Base-by-base conservation (phyloP, 768 basidiomycete genomes). In the Leucogyrophana mollusca region DNA sequence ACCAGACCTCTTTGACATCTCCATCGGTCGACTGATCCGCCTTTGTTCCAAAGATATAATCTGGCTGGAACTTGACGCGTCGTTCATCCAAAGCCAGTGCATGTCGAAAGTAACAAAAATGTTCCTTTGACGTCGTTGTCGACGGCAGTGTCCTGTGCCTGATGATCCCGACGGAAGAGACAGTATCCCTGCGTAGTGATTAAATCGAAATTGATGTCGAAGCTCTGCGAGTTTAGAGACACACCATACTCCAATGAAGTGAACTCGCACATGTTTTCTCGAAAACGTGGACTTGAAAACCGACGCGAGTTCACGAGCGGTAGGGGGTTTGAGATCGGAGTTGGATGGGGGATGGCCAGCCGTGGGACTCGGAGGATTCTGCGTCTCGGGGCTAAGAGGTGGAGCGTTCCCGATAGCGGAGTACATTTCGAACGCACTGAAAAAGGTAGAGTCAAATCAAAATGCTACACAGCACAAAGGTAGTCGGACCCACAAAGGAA, bases 191-290 rank as follows among this genome's bases (percentile, higher is more conserved):
- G 41, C 9, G 20, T 5, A 27, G 17, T 24, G 18, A 23, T 36
- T 4, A 23, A 14, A n/a, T n/a, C n/a, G n/a, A n/a, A 27, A 40
- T 8, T 46, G 11, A 33, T 9, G 25, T 3, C 8, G n/a, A 16
- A n/a, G 18, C 17, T 27, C 6, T n/a, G 4, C 39, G 22, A n/a
- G 16, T 13, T 24, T 5, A 25, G 51, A 43, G 3, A 41, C 30
- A 24, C 39, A 69, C 68, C 69, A 70, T 14, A 55, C 66, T 1
- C 68, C 68, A 1, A 69, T 35, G 24, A 69, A 70, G 46, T 70
- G 69, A 0, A 69, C 46, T 16, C 50, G 42, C 16, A 65, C 60
- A 20, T 47, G 34, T 3, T n/a, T 2, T 24, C 57, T 25, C 21
- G 57, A 66, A 34, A 64, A 69, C 0, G 47, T 53, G 13, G 42